Percentiles rank a stretch among this genome's conserved stretches.
Conservation (phyloP, 2,329 filamentous ascomycete species). For the Penicillium sp. region DNA sequence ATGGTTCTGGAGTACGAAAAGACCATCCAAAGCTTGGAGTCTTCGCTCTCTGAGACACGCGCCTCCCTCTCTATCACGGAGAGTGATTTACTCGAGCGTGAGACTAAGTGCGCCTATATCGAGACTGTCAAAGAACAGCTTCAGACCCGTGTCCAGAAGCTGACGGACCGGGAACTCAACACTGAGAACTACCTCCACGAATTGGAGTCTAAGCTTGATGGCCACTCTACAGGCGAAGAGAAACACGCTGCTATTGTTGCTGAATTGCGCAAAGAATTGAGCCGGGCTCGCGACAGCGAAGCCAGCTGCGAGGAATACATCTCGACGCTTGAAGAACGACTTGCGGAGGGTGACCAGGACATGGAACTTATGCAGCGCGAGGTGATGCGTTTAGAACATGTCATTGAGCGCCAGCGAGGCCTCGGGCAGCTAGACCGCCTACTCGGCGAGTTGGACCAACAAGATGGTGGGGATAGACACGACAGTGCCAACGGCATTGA, state of each 20-base stretch:
- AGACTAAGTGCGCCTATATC: conserved; percentile 88
- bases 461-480: conserved; percentile 48
- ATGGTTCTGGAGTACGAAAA: conserved; percentile 98
- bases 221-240: conserved; percentile 87
- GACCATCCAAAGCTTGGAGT: conserved; percentile 91
- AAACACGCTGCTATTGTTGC: conserved; percentile 82
- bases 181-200: conserved; percentile 93
- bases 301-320: conserved; percentile 93
- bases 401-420: conserved; percentile 91
- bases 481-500: conserved; percentile 19
- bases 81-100: conserved; percentile 83
- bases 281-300: conserved; percentile 85
- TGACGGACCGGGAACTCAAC: conserved; percentile 84
- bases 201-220: conserved; percentile 84
- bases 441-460: conserved; percentile 82
- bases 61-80: conserved; percentile 80
- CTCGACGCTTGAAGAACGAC: conserved; percentile 88
- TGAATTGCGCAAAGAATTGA: conserved; percentile 88
- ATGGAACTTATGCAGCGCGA: conserved; percentile 96
- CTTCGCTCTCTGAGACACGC: conserved; percentile 85
- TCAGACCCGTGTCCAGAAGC: conserved; percentile 84
- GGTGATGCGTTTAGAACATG: conserved; percentile 88
- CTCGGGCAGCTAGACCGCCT: conserved; percentile 92
- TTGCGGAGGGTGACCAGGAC: conserved; percentile 95
- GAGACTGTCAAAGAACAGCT: conserved; percentile 91